Percentiles rank a stretch among this genome's conserved stretches.
Conservation (phyloP, 495 filamentous ascomycete genomes). For the Xylaria curta region DNA sequence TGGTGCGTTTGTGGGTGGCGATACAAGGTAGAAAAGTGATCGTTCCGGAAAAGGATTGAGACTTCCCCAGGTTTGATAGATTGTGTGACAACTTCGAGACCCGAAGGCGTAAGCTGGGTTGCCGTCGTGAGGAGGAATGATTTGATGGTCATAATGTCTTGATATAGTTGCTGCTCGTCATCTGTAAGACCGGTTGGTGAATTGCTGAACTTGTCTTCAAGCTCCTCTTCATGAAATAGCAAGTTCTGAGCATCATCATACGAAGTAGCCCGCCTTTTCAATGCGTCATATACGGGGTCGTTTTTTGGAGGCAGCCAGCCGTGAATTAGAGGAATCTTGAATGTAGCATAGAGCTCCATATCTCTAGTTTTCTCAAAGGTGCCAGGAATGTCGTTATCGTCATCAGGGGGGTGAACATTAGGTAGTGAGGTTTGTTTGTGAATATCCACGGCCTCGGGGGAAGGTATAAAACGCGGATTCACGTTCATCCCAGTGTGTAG, state of each 20-base stretch:
- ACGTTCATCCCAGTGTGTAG: conserved; percentile 98
- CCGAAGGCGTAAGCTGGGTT: conserved; percentile 85
- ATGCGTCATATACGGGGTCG: conserved; percentile 67
- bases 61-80: conserved; percentile 73
- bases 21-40: conserved; percentile 94
- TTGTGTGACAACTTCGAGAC: conserved; percentile 72
- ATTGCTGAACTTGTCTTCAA: conserved; percentile 76
- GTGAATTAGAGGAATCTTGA: conserved; percentile 88
- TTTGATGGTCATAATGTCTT: conserved; percentile 83
- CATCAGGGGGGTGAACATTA: conserved; percentile 51
- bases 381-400: conserved; percentile 62
- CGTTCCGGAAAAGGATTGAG: conserved; percentile 93
- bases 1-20: conserved; percentile 73
- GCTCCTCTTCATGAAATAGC: conserved; percentile 83
- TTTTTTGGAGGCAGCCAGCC: conserved; percentile 81
- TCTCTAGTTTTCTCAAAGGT: conserved; percentile 83
- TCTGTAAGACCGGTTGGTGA: conserved; percentile 54
- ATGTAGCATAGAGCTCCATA: conserved; percentile 85
- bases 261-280: conserved; percentile 73
- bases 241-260: conserved; percentile 92
- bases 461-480: conserved; percentile 81
- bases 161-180: conserved; percentile 74
- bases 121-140: conserved; percentile 77
- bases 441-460: conserved; percentile 45
- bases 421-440: conserved; percentile 52